A percentile compares a stretch with the other conserved stretches of the same genome.
Evolutionary conservation across 177 flowering plant species (phyloP).

Genomic region (Vitis hybrid): DNA sequence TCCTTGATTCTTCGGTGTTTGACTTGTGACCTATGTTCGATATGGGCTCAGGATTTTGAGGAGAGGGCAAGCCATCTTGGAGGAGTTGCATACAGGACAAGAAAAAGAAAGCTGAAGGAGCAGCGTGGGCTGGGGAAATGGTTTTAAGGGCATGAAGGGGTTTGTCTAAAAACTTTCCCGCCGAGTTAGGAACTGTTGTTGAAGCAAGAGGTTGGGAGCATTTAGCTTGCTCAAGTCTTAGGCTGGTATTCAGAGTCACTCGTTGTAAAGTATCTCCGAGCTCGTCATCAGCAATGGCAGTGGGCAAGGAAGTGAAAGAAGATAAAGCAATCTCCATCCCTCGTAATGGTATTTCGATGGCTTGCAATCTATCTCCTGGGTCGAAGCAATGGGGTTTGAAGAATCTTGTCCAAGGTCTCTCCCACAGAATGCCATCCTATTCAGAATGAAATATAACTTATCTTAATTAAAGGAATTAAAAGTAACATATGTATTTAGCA

Average conservation of each 20-base stretch:
- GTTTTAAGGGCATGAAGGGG: conserved; percentile 22
- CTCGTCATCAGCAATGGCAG: conserved; percentile 15
- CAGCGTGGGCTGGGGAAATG: conserved; percentile 27
- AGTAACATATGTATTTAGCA: neutral
- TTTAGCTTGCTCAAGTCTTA: conserved; percentile 24
- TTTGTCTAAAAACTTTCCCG: conserved; percentile 7
- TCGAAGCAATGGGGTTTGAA: conserved; percentile 7
- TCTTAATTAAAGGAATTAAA: neutral
- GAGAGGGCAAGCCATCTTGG: conserved; percentile 13
- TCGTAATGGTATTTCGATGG: conserved; percentile 28
- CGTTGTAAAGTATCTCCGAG: conserved; percentile 9
- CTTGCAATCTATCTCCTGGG: conserved; percentile 27
- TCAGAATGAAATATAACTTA: conserved; percentile 1
- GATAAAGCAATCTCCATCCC: conserved; percentile 45
- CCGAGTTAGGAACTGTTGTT: conserved; percentile 34
- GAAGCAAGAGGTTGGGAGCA: conserved; percentile 15
- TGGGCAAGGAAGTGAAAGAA: conserved; percentile 19
- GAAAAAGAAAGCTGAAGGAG: conserved; percentile 36
- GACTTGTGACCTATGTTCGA: neutral
- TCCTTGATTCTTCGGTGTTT: neutral
- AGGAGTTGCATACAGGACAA: conserved; percentile 34
- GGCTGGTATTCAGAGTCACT: conserved; percentile 14
- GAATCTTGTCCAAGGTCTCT: conserved; percentile 28
- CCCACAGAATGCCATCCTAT: conserved; percentile 42
- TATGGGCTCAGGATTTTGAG: neutral